Evolutionary conservation across 2,329 filamentous ascomycete genomes (phyloP), one percentile per base, ranked within the genome.

Genomic region (Fusarium buharicum): DNA sequence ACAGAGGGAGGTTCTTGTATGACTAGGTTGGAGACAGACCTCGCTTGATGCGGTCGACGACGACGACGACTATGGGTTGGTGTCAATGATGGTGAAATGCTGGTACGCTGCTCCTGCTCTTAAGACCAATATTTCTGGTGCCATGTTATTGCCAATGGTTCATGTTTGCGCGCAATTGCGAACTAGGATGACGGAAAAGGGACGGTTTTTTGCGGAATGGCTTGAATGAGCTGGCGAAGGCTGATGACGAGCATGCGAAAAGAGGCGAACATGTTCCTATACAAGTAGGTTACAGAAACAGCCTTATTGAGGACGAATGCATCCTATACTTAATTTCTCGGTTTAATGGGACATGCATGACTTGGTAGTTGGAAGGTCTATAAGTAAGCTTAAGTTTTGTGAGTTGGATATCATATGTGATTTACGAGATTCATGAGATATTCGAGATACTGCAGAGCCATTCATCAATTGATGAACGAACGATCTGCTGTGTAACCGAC

Each of bases 251-350:
- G 43, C 44, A 43, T 50, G 44, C 20, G 33, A 44, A 14, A 48
- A 18, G 37, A 61, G 41, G 45, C 20, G 20, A 55, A 40, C 45
- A 47, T 41, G 49, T 48, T 24, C 55, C 38, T 66, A 37, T 52
- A 47, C 48, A 36, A 51, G 34, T 50, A 50, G 55, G 59, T 38
- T 59, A 60, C 55, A 64, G 55, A 54, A 59, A 55, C 38, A 55
- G 51, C 50, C 50, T 58, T 55, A 53, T 56, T 34, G 50, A 66
- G 56, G 57, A 70, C 18, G 33, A 55, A 47, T 50, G 30, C 16
- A 59, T 55, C 39, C 58, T 31, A 49, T 48, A 11, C 27, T 31
- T n/a, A 30, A 8, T 16, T 17, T 18, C 17, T 41, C 4, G 22
- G 22, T 28, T 34, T 11, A 12, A 22, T n/a, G 44, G 17, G 18